Conservation (phyloP, 768 basidiomycete genomes). For the Sarcodon aspratus region DNA sequence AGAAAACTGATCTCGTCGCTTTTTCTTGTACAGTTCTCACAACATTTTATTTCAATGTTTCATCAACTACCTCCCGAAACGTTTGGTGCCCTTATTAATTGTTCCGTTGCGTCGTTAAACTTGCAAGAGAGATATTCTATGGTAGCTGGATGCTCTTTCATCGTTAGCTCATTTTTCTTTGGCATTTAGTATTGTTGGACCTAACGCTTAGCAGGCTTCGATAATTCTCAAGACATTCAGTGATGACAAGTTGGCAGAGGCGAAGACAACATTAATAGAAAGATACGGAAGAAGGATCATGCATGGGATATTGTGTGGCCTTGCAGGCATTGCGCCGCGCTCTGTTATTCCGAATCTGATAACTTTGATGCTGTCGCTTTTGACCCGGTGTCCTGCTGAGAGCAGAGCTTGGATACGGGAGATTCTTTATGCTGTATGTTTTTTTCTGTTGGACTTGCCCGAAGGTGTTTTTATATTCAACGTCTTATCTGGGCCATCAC, state of each 20-base stretch:
- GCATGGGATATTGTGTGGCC: slow-evolving; percentile 63
- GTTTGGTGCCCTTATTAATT: slow-evolving; percentile 59
- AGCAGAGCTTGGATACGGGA: slow-evolving; percentile 63
- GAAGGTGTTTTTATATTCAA: background rate
- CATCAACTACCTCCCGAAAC: slow-evolving; percentile 52
- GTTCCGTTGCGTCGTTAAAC: slow-evolving; percentile 52
- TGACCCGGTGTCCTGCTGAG: slow-evolving; percentile 42
- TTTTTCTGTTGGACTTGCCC: background rate
- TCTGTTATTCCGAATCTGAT: slow-evolving; percentile 77
- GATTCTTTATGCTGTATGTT: slow-evolving; percentile 50
- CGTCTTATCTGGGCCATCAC: background rate
- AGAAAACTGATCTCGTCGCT: no score
- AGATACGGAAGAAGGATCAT: slow-evolving; percentile 58
- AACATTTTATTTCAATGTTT: slow-evolving; percentile 49
- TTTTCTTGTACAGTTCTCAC: slow-evolving; percentile 24
- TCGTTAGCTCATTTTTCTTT: slow-evolving; percentile 37
- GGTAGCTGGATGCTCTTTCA: slow-evolving; percentile 69
- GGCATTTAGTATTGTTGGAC: background rate
- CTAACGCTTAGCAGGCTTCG: slow-evolving; percentile 32
- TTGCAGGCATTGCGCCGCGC: slow-evolving; percentile 77
- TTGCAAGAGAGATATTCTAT: slow-evolving; percentile 82
- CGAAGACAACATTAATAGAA: slow-evolving; percentile 38
- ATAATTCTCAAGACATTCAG: slow-evolving; percentile 58
- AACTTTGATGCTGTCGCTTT: slow-evolving; percentile 63
- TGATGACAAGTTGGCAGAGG: slow-evolving; percentile 46